Conservation (phyloP, 495 filamentous ascomycete species). For the Podospora sp. region DNA sequence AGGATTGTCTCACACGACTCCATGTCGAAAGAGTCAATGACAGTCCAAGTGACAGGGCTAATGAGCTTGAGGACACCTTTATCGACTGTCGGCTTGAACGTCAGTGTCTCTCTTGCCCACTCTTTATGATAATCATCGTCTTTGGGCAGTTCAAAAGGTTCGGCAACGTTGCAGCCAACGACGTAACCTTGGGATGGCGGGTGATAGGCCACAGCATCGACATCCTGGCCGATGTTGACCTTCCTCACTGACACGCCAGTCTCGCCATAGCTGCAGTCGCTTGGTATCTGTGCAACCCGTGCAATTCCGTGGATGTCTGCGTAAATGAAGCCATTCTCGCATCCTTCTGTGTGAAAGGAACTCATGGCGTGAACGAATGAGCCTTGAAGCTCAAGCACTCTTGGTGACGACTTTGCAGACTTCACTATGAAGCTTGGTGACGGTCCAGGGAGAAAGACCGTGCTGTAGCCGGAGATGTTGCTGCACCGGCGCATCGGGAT, state of each 20-base stretch:
- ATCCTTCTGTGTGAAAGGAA: slow-evolving; percentile 70
- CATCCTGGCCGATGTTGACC: slow-evolving; percentile 67
- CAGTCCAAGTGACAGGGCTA: slow-evolving; percentile 70
- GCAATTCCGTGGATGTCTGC: slow-evolving; percentile 68
- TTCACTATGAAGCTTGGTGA: slow-evolving; percentile 80
- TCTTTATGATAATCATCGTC: slow-evolving; percentile 81
- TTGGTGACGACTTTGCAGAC: slow-evolving; percentile 71
- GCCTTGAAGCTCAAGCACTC: slow-evolving; percentile 70
- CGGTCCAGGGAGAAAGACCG: slow-evolving; percentile 77
- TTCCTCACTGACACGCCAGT: slow-evolving; percentile 70
- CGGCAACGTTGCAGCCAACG: slow-evolving; percentile 64
- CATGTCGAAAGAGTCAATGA: slow-evolving; percentile 73
- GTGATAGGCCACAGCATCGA: slow-evolving; percentile 77
- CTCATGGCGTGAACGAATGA: slow-evolving; percentile 66
- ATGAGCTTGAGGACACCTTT: slow-evolving; percentile 73
- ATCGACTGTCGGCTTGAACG: slow-evolving; percentile 68
- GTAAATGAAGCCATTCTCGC: slow-evolving; percentile 79
- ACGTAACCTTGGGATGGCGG: slow-evolving; percentile 73
- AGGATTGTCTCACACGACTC: slow-evolving; percentile 75
- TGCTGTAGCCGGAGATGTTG: slow-evolving; percentile 72
- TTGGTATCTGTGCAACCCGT: slow-evolving; percentile 67
- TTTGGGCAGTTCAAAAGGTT: slow-evolving; percentile 78
- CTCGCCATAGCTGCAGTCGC: slow-evolving; percentile 63
- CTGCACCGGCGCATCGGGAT: slow-evolving; percentile 62
- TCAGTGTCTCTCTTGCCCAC: slow-evolving; percentile 67